Evolutionary conservation across 345 rosid genomes (phyloP).

Genomic region (Acer saccharum): DNA sequence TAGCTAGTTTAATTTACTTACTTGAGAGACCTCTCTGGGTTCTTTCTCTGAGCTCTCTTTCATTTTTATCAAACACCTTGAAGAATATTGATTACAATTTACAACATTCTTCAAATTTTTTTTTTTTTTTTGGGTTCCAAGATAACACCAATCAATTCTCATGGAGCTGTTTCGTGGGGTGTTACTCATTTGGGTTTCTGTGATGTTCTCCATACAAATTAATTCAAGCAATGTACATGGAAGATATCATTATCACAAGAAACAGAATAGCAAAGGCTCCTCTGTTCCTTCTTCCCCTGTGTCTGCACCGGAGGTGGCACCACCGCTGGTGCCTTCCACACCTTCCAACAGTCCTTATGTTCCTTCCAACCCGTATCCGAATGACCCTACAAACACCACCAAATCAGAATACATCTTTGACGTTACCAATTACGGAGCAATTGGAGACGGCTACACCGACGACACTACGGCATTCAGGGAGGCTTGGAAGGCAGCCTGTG

Average conservation of each 20-base stretch:
- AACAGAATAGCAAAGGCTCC: slow-evolving; percentile 29
- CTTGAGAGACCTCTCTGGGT: neutral
- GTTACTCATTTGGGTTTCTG: slow-evolving; percentile 23
- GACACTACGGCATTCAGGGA: slow-evolving; percentile 75
- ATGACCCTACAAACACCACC: slow-evolving; percentile 37
- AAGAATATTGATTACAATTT: neutral
- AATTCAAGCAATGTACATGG: slow-evolving; percentile 52
- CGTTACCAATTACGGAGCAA: slow-evolving; percentile 76
- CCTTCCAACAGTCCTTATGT: slow-evolving; percentile 31
- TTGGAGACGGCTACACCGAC: slow-evolving; percentile 78
- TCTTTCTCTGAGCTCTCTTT: neutral
- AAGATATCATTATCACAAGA: slow-evolving; percentile 73
- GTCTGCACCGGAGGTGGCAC: slow-evolving; percentile 18
- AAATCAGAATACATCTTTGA: slow-evolving; percentile 48
- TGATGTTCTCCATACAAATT: slow-evolving; percentile 22
- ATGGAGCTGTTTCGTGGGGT: slow-evolving; percentile 38
- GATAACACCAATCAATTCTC: neutral
- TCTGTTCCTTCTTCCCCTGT: slow-evolving; percentile 29
- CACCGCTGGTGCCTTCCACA: slow-evolving; percentile 23
- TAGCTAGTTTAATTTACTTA: neutral
- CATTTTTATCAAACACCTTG: neutral
- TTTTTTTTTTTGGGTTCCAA: neutral
- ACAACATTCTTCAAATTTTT: neutral
- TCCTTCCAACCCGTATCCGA: slow-evolving; percentile 73
- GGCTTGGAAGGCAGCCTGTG: slow-evolving; percentile 96